phyloP scores from a whole-genome alignment of 192 early-diverging fungal species.

The Coemansia aciculifera region DNA sequence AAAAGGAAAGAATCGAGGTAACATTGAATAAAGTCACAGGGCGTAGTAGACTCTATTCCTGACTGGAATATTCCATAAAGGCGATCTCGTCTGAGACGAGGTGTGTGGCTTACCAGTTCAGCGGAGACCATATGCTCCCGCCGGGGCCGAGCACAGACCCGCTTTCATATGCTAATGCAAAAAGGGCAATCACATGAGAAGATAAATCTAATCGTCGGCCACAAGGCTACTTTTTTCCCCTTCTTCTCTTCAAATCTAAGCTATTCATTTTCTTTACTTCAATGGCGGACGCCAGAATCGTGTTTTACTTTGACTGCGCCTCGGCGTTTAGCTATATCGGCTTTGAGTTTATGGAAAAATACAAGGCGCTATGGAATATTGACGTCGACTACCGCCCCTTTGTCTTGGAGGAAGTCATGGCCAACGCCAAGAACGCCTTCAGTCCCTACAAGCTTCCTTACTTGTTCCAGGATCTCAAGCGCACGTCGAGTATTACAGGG shows the following conservation, averaged over 20 bases:
- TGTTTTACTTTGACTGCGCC: conserved; percentile 47
- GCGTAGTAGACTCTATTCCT: background rate
- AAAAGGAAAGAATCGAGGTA: background rate
- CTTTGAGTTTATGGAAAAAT: conserved; percentile 54
- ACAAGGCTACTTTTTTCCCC: background rate
- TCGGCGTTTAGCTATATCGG: conserved; percentile 51
- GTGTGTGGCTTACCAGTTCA: background rate
- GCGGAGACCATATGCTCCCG: background rate
- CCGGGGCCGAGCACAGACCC: conserved; percentile 7
- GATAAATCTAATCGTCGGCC: background rate
- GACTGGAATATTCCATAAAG: background rate
- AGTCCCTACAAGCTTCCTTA: conserved; percentile 40
- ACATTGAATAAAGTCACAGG: background rate
- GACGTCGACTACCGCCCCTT: conserved; percentile 47
- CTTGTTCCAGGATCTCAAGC: conserved; percentile 31
- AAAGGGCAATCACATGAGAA: background rate
- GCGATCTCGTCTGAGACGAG: background rate
- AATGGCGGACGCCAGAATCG: conserved; percentile 7
- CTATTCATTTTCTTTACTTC: background rate
- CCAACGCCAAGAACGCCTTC: conserved; percentile 33
- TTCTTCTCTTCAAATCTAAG: background rate
- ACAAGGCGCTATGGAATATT: conserved; percentile 37
- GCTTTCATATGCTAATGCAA: background rate
- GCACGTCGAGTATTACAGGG: conserved; percentile 34
- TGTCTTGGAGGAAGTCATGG: conserved; percentile 29